phyloP scores from a whole-genome alignment of 768 basidiomycete species.

The Phylloporus rhodoxanthus region DNA sequence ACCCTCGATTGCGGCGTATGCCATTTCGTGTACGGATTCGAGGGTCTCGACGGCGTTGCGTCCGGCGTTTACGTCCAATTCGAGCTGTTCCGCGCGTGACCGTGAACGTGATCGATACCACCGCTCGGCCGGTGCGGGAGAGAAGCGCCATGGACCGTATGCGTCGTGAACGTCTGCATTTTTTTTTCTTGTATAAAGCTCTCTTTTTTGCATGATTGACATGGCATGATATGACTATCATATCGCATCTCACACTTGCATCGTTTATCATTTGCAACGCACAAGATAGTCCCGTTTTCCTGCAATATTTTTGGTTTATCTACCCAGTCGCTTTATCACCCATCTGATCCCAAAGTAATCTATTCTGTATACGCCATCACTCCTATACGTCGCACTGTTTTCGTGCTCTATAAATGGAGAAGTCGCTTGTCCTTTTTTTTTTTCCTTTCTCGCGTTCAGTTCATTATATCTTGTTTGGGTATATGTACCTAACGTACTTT shows the following conservation, averaged over 20 bases:
- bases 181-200: neutral
- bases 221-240: neutral
- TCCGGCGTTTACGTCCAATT: slow-evolving; percentile 28
- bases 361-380: neutral
- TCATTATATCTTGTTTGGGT: neutral
- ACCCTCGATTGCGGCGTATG: slow-evolving; percentile 29
- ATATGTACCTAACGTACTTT: neutral
- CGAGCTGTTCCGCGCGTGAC: slow-evolving; percentile 15
- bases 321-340: neutral
- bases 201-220: neutral
- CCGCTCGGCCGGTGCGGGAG: slow-evolving; percentile 8
- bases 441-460: neutral
- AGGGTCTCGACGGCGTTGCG: slow-evolving; percentile 32
- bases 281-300: neutral
- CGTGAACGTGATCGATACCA: slow-evolving; percentile 16
- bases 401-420: neutral
- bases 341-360: neutral
- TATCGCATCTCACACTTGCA: slow-evolving; percentile 1
- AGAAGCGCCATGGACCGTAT: slow-evolving; percentile 11
- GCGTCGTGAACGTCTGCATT: neutral
- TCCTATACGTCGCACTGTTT: neutral
- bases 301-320: neutral
- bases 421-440: too few species aligned
- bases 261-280: neutral
- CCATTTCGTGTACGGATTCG: slow-evolving; percentile 29